Evolutionary conservation across 2,329 filamentous ascomycete genomes (phyloP), one percentile per base, ranked within the genome.

Genomic region (Penicillium sp.): DNA sequence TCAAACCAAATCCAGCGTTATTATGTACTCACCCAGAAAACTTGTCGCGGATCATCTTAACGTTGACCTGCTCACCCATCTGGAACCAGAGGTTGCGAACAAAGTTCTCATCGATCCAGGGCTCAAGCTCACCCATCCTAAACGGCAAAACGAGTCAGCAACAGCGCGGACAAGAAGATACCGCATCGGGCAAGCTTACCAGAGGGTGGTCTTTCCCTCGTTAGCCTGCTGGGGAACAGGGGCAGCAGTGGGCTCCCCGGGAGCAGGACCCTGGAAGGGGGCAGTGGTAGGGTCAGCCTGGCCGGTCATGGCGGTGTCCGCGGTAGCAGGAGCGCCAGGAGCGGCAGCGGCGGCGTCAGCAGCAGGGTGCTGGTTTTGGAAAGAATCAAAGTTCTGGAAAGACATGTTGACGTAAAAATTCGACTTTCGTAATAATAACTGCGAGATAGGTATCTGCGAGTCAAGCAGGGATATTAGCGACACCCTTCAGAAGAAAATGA

Each of bases 11-110:
- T n/a, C n/a, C n/a, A n/a, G n/a, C n/a, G 35, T 56, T 47, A 51
- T 40, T 45, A 41, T 48, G 46, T 63, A n/a, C 79, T 73, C 78
- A 95, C 89, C 91, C 93, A 67, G 91, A 96, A 72, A 95, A 95
- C 74, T 96, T 96, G 76, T 98, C 93, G 58, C 93, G 88, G 64
- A 98, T 98, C 80, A 98, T 95, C 81, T 98, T 98, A 62, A 98
- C 93, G 63, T 96, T 96, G 63, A 98, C 93, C 57, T 83, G 83
- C 73, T 97, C 93, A 60, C 87, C 89, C 75, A 95, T 87, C 63
- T 90, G 83, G 65, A 88, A 95, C 80, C 88, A 97, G 39, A 97
- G 83, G 61, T 87, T 93, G 73, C 94, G 90, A 66, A 98, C 87
- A 71, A 97, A 98, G 73, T 91, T 94, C 76, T 98, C 93, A 63